Percentiles rank a stretch among this genome's conserved stretches.
These are phyloP conservation scores for Lentinus brumalis DNA, from an alignment of 768 basidiomycete genomes.

Conservation along the genomic window DNA sequence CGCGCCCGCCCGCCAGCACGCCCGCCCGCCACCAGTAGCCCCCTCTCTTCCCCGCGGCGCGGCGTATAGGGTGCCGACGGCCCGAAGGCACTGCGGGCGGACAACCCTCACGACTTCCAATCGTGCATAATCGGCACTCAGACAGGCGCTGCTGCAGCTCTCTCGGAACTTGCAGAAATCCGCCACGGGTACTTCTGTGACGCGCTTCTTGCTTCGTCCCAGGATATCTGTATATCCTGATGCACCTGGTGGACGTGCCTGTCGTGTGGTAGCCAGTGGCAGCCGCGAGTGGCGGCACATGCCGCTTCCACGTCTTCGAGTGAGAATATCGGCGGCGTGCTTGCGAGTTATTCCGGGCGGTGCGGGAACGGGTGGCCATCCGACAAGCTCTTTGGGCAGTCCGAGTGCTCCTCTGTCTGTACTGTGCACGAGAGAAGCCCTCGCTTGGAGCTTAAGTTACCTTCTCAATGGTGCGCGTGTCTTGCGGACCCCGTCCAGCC, in stretches of 20 bases:
- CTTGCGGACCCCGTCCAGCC: neutral
- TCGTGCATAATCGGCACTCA: neutral
- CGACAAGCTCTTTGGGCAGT: neutral
- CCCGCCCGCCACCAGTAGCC: too few relatives aligned
- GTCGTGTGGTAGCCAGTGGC: neutral
- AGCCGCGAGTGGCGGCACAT: neutral
- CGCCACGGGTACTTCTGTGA: too few relatives aligned
- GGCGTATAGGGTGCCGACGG: too few relatives aligned
- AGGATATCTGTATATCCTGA: too few relatives aligned
- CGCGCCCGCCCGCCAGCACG: too few relatives aligned
- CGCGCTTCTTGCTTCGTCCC: too few relatives aligned
- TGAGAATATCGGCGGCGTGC: neutral
- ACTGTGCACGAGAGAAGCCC: slow-evolving; percentile 4
- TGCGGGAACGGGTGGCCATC: neutral
- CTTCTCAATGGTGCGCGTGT: neutral
- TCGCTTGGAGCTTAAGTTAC: slow-evolving; percentile 20
- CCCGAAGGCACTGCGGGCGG: too few relatives aligned
- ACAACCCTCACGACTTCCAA: neutral
- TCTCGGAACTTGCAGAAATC: too few relatives aligned
- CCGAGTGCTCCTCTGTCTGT: neutral
- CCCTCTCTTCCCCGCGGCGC: too few relatives aligned
- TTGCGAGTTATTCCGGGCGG: neutral
- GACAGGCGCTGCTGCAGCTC: neutral
- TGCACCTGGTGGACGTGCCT: neutral
- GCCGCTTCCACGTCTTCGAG: neutral